Conservation (phyloP, 2,329 filamentous ascomycete genomes). For the Aspergillus brunneoviolaceus region DNA sequence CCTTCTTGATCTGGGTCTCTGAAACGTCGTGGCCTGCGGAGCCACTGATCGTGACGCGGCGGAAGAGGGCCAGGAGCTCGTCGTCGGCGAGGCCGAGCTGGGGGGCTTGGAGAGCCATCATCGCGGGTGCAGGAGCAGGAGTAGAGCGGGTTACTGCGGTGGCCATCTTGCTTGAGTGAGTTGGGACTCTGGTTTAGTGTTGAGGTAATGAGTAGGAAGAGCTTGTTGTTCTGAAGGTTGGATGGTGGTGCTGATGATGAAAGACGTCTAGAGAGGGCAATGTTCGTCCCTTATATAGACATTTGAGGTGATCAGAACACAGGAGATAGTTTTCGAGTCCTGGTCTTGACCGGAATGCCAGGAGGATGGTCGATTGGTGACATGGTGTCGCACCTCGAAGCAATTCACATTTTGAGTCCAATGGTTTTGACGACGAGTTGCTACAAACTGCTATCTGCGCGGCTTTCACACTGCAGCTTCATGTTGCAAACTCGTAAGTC, state of each 20-base stretch:
- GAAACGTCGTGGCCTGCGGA: constrained; percentile 6
- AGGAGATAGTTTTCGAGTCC: neutral
- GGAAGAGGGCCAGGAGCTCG: constrained; percentile 2
- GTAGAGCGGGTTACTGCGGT: constrained; percentile 2
- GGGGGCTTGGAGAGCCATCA: neutral
- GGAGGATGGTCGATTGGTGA: neutral
- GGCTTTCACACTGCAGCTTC: neutral
- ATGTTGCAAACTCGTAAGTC: neutral
- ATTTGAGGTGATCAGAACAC: neutral
- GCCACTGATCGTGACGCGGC: constrained; percentile 3
- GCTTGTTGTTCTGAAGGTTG: neutral
- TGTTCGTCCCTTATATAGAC: constrained; percentile 1
- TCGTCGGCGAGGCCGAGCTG: neutral
- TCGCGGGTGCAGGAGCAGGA: neutral
- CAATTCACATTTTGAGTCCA: neutral
- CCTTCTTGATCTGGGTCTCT: constrained; percentile 5
- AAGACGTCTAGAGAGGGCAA: neutral
- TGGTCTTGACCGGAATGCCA: neutral
- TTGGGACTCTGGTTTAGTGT: neutral
- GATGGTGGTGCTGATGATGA: neutral
- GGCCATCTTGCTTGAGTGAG: neutral
- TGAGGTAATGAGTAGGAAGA: neutral
- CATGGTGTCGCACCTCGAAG: neutral
- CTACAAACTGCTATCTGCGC: neutral
- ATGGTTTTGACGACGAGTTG: neutral